Evolutionary conservation across 331 rosid species (phyloP).

Genomic region (Telfairia occidentalis): DNA sequence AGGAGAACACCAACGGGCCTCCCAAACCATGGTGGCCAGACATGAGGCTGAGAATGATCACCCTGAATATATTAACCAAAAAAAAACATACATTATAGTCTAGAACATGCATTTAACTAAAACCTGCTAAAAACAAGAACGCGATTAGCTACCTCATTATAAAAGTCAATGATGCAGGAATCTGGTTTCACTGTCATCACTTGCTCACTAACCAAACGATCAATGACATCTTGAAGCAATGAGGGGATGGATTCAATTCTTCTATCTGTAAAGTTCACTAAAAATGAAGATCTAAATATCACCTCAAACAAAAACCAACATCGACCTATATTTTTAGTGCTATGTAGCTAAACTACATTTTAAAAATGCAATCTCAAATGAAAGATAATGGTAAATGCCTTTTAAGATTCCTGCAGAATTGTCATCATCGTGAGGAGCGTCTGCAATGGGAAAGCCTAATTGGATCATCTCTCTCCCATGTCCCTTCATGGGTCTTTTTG

Average conservation of each 20-base stretch:
- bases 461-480: conserved; percentile 98
- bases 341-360: conserved; percentile 1
- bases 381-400: conserved; percentile 36
- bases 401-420: conserved; percentile 37
- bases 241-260: conserved; percentile 68
- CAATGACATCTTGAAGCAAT: conserved; percentile 61
- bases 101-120: background rate
- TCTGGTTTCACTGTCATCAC: conserved; percentile 71
- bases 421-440: conserved; percentile 60
- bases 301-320: background rate
- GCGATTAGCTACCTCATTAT: conserved; percentile 52
- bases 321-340: background rate
- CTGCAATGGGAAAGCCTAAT: conserved; percentile 72
- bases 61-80: conserved; percentile 43
- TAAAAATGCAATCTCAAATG: background rate
- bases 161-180: conserved; percentile 79
- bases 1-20: conserved; percentile 61
- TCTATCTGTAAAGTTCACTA: conserved; percentile 54
- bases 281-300: conserved; percentile 6
- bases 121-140: conserved; percentile 3
- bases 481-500: conserved; percentile 83
- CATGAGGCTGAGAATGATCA: conserved; percentile 82
- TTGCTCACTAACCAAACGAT: conserved; percentile 47
- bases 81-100: conserved; percentile 15
- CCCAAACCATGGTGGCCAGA: conserved; percentile 75